Evolutionary conservation across 257 asterid species (phyloP).

Genomic region (Solanum piurae): DNA sequence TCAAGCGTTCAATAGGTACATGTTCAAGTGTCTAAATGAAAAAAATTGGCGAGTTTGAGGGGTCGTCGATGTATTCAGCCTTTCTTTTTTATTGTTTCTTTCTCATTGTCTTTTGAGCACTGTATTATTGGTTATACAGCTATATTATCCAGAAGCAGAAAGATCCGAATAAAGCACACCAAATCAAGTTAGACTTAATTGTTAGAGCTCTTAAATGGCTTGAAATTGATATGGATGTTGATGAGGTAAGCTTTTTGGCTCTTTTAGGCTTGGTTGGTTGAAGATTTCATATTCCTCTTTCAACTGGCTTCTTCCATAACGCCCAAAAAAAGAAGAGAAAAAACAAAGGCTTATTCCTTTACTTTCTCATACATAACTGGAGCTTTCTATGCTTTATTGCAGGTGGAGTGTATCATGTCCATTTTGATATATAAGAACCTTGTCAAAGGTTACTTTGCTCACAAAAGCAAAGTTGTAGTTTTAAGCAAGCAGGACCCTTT

Average conservation of each 20-base stretch:
- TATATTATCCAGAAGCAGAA: constrained; percentile 71
- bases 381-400: constrained; percentile 2
- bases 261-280: background rate
- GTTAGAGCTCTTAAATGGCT: constrained; percentile 91
- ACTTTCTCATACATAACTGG: background rate
- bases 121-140: constrained; percentile 23
- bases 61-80: background rate
- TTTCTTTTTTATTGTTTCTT: background rate
- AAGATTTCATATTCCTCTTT: background rate
- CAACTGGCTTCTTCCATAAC: background rate
- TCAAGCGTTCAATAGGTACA: background rate
- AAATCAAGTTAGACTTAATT: constrained; percentile 74
- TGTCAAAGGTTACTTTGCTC: constrained; percentile 91
- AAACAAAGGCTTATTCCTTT: background rate
- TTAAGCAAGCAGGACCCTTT: constrained; percentile 95
- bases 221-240: constrained; percentile 79
- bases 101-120: background rate
- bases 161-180: constrained; percentile 84
- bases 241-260: constrained; percentile 48
- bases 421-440: constrained; percentile 85
- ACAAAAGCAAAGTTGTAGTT: constrained; percentile 90
- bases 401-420: constrained; percentile 94
- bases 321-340: background rate
- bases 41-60: background rate
- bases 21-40: background rate